These are phyloP conservation scores for Coemansia sp. DNA, from an alignment of 192 early-diverging fungal genomes.

Conservation along the genomic window DNA sequence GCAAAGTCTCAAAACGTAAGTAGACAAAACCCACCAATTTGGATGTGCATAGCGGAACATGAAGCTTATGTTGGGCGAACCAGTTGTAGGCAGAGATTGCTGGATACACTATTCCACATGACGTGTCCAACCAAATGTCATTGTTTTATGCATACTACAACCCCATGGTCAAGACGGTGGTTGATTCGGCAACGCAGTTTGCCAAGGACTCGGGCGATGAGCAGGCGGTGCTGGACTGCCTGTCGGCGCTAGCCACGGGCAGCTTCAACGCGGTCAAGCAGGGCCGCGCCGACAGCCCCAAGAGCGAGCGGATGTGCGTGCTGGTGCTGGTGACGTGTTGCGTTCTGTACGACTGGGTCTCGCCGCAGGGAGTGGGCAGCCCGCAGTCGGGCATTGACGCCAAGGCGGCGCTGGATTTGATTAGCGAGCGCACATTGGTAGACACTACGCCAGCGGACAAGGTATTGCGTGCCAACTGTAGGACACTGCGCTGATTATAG, in stretches of 20 bases:
- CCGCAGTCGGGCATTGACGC: conserved; percentile 80
- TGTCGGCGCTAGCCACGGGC: conserved; percentile 72
- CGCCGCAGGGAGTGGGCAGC: conserved; percentile 70
- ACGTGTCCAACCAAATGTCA: conserved; percentile 90
- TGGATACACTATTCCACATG: conserved; percentile 70
- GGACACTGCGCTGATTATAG: conserved; percentile 27
- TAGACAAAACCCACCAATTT: conserved; percentile 2
- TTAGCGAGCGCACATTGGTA: conserved; percentile 30
- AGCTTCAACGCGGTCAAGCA: conserved; percentile 80
- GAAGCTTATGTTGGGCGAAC: not conserved
- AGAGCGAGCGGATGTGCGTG: conserved; percentile 71
- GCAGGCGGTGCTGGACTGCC: conserved; percentile 62
- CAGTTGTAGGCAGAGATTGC: conserved; percentile 54
- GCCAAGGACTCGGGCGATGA: conserved; percentile 57
- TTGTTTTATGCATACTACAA: conserved; percentile 95
- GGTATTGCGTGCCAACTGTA: conserved; percentile 43
- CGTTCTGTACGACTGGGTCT: conserved; percentile 89
- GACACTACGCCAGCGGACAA: conserved; percentile 39
- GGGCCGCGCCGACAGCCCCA: conserved; percentile 54
- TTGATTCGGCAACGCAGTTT: conserved; percentile 72
- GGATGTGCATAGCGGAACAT: too few species aligned
- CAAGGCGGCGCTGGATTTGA: conserved; percentile 37
- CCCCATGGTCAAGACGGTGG: conserved; percentile 86
- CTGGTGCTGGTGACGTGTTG: conserved; percentile 85
- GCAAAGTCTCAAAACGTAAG: conserved; percentile 63